A percentile compares a stretch with the other conserved stretches of the same genome.
phyloP scores from a whole-genome alignment of 2,329 filamentous ascomycete species.

The Cryphonectria carpinicola region DNA sequence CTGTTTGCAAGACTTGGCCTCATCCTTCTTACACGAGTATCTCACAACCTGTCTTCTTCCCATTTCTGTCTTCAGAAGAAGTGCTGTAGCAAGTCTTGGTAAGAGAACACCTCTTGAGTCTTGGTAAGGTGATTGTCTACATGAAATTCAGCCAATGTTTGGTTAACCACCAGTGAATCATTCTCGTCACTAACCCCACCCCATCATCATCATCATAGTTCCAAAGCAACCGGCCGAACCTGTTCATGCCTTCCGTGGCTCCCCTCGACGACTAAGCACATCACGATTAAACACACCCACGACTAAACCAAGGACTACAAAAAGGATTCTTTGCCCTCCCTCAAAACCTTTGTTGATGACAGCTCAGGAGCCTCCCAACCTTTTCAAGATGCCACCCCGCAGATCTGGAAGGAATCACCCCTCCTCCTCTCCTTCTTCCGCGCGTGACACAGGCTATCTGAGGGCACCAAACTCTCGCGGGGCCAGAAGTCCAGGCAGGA shows the following conservation, averaged over 20 bases:
- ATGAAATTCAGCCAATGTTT: neutral
- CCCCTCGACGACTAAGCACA: neutral
- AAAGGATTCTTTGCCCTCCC: too few relatives aligned
- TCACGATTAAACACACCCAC: neutral
- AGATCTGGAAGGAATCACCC: neutral
- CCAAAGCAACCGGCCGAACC: neutral
- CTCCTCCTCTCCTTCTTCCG: neutral
- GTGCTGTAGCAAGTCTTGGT: neutral
- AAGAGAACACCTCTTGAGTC: neutral
- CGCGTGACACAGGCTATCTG: neutral
- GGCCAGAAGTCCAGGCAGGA: neutral
- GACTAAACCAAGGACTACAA: neutral
- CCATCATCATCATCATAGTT: neutral
- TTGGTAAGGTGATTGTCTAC: neutral
- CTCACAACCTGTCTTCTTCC: neutral
- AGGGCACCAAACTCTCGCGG: neutral
- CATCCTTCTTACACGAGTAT: neutral
- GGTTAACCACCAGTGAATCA: neutral
- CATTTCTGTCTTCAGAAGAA: neutral
- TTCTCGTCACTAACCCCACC: neutral
- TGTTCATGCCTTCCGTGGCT: neutral
- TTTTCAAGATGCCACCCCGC: neutral
- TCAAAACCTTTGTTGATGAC: neutral
- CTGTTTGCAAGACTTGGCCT: neutral
- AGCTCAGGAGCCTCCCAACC: neutral